Base-by-base conservation (phyloP, 2,329 filamentous ascomycete species). In the Ramichloridium luteum region DNA sequence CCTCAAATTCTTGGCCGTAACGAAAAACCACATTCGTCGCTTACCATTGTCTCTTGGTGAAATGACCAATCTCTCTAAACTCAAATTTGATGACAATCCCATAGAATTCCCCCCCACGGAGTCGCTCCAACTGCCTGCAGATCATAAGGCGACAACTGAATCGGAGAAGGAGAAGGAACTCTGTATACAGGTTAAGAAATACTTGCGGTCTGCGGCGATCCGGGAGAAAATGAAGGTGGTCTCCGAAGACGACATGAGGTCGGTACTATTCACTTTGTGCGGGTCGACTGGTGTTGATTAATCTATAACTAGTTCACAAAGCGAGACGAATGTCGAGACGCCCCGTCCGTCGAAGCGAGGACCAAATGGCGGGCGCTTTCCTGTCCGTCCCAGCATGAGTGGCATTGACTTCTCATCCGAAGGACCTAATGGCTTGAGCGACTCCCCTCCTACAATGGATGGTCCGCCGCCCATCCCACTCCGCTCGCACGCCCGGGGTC, bases 81-180 rank as follows among this genome's bases (percentile, higher is more conserved):
- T 96, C 35, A 93, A 93, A 56, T 73, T 94, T 20, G 80, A 88
- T 36, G 84, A 84, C 27, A 94, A 94, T 46, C 82, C 82, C 6
- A 71, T 94, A 36, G 72, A 69, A 36, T 88, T 88, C 46, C 85
- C 85, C 3, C 78, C 64, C 5, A 53, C 54, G 2, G 61, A 67
- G 6, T 53, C 54, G 18, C 56, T 64, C 27, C 45, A 46, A 30
- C 41, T 41, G 2, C 31, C 34, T 11, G 28, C 38, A 9, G 41
- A 50, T 29, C 30, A 34, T 12, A 25, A 37, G 11, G 32, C 38
- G 6, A 54, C 56, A 8, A 59, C 62, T 12, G 70, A 74, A 31
- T 70, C 70, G 38, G 71, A 76, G 52, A 68, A 68, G 45, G 72
- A 74, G 47, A 67, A 65, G 16, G 62, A 69, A 28, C 64, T 75